Conservation (phyloP, 2,329 filamentous ascomycete species). For the Fusarium sp. region DNA sequence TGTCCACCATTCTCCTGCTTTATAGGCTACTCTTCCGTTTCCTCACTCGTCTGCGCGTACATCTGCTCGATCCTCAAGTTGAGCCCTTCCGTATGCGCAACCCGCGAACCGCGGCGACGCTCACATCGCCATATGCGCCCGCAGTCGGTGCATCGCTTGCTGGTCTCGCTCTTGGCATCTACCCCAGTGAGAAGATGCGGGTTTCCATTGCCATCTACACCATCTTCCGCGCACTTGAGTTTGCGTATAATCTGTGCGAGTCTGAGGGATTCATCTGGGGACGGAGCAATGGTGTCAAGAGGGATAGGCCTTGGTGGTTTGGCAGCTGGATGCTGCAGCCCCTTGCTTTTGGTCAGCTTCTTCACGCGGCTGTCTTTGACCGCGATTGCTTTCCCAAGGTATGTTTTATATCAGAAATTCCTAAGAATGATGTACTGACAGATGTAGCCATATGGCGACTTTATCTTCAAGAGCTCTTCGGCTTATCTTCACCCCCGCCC, state of each 20-base stretch:
- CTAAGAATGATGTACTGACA: not conserved
- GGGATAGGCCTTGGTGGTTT: constrained; percentile 82
- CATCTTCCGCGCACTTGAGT: constrained; percentile 85
- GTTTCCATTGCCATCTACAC: constrained; percentile 85
- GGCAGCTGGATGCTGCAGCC: constrained; percentile 87
- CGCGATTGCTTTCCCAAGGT: constrained; percentile 77
- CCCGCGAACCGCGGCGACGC: constrained; percentile 76
- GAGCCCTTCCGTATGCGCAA: constrained; percentile 86
- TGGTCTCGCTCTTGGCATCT: constrained; percentile 84
- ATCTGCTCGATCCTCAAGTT: constrained; percentile 83
- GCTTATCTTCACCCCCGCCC: constrained; percentile 84
- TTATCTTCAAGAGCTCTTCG: constrained; percentile 77
- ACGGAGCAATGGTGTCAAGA: constrained; percentile 62
- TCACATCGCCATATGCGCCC: constrained; percentile 87
- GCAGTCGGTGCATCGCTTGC: constrained; percentile 91
- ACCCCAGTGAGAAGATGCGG: constrained; percentile 73
- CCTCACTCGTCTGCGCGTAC: constrained; percentile 81
- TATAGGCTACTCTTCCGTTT: constrained; percentile 93
- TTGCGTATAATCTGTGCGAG: constrained; percentile 85
- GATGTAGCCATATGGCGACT: constrained; percentile 54
- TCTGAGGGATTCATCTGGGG: constrained; percentile 77
- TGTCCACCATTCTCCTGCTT: constrained; percentile 87
- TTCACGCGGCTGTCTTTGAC: constrained; percentile 83
- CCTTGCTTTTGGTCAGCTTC: constrained; percentile 78
- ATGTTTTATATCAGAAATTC: constrained; percentile 36